Base-by-base conservation (phyloP, 805 yeast genomes). In the Saccharomycopsis fibuligera region DNA sequence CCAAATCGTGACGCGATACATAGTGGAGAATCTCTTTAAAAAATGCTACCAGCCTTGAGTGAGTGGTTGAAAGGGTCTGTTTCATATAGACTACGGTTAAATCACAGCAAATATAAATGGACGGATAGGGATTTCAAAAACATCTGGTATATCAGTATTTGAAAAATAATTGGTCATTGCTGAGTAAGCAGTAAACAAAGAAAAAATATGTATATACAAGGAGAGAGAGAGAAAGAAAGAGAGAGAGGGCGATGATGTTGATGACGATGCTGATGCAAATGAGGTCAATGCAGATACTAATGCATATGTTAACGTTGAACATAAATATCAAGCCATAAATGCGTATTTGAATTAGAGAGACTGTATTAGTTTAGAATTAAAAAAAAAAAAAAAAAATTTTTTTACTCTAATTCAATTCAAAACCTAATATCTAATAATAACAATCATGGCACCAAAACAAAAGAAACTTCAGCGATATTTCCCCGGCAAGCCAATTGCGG, bases 401-500 rank as follows among this genome's bases (percentile, higher is more conserved):
- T n/a, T n/a, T n/a, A n/a, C n/a, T n/a, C n/a, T n/a, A n/a, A n/a
- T n/a, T n/a, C n/a, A n/a, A n/a, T n/a, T n/a, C n/a, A n/a, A n/a
- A n/a, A n/a, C n/a, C n/a, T n/a, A n/a, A n/a, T n/a, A n/a, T n/a
- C n/a, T n/a, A n/a, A n/a, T n/a, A n/a, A n/a, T n/a, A n/a, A n/a
- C 65, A 53, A 67, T 75, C 4, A 64, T 76, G 31, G 12, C 31
- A 9, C 31, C 31, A 29, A 29, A n/a, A n/a, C n/a, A 29, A 29
- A 12, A 8, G 31, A 29, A 9, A 29, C 31, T 12, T 9, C 8
- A 33, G 19, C 14, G 37, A 33, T 33, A 33, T n/a, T 33, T 33
- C n/a, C 37, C 37, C 6, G 37, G 37, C 6, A 33, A 16, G n/a
- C 37, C 37, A 9, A n/a, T 33, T 9, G 37, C n/a, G 31, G 12